Evolutionary conservation across 306 rosid genomes (phyloP), one percentile per base, ranked within the genome.

Genomic region (Medicago ruthenica): DNA sequence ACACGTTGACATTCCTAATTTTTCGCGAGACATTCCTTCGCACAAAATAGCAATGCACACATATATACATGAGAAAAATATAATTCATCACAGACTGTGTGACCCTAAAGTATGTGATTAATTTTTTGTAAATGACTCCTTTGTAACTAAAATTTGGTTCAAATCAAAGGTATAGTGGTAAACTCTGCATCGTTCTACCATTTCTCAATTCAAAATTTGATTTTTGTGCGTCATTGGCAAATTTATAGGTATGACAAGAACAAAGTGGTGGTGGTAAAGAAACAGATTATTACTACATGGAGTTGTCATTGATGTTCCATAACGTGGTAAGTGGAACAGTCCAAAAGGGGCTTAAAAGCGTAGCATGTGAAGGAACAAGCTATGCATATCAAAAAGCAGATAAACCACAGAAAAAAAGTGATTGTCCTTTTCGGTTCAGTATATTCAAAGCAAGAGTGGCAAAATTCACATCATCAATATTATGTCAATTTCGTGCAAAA

Each of bases 281-380:
- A 5, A 22, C 42, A 20, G 10, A 39, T 53, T 53, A 62, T 42
- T 42, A 14, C 37, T 22, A 22, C 41, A 60, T 59, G 37, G 14
- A 24, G 37, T 11, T 22, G 80, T 67, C 59, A 54, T 39, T 4
- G 15, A 67, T 22, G 67, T 67, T 77, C 50, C 80, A 65, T 65
- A 65, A 48, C 67, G 9, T 66, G 67, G 80, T 53, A 76, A 66
- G 67, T 76, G 79, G 76, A 72, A 60, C 63, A 59, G 72, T 66
- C 74, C 64, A 69, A 36, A 74, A 76, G 18, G 57, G 40, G n/a
- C 16, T 70, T 70, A 57, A 27, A 53, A 51, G 74, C 42, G 37
- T 66, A 45, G 40, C 79, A 71, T 58, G 87, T 75, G 78, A 79
- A 67, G 66, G 57, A 71, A 21, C 40, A 16, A 59, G 70, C 22